These are phyloP conservation scores for Thraustochytrium sp. DNA, from an alignment of 352 stramenopile genomes.

Conservation along the genomic window DNA sequence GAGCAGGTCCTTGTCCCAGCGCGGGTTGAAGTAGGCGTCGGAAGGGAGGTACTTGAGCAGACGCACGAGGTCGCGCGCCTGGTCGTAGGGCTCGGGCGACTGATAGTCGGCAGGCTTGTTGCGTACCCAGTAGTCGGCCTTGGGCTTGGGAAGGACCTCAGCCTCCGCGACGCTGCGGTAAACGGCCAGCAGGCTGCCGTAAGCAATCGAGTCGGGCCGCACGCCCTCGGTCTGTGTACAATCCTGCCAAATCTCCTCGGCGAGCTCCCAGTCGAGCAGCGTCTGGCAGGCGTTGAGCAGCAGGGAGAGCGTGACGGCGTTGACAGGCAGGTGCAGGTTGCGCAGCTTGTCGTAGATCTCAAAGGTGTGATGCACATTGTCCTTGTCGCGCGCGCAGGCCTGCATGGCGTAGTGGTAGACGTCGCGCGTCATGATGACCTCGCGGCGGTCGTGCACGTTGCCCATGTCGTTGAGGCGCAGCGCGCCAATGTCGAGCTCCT, in stretches of 20 bases:
- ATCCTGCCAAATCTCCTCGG: neutral
- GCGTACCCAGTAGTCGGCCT: neutral
- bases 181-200: neutral
- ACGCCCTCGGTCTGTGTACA: neutral
- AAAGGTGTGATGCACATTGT: neutral
- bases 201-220: neutral
- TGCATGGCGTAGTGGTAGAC: constrained; percentile 31
- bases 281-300: neutral
- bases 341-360: neutral
- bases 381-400: neutral
- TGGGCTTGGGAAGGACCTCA: neutral
- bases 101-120: neutral
- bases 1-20: constrained; percentile 6
- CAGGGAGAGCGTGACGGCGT: neutral
- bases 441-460: neutral
- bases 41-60: neutral
- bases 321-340: neutral
- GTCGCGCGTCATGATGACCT: neutral
- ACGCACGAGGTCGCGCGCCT: neutral
- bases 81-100: neutral
- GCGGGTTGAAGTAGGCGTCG: constrained; percentile 27
- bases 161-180: neutral
- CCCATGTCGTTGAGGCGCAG: neutral
- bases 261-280: neutral
- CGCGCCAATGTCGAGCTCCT: neutral